Conservation (phyloP, 1,139 yeast genomes). For the Taiozyma onychis region DNA sequence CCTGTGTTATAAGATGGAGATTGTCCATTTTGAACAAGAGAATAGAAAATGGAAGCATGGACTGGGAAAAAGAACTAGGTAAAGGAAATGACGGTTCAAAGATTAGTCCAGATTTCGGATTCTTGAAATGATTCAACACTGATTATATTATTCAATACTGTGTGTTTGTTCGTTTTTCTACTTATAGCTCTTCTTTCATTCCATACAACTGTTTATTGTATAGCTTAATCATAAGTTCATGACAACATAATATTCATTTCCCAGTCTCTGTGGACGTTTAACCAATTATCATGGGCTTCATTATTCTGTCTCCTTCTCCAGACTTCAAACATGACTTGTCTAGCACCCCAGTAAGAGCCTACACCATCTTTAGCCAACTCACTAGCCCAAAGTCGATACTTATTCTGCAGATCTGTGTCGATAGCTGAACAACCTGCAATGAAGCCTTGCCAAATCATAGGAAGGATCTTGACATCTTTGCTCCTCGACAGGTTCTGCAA, state of each 20-base stretch:
- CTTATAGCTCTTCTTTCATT: neutral
- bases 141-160: too few species aligned
- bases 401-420: constrained; percentile 50
- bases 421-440: constrained; percentile 84
- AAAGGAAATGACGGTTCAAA: constrained; percentile 41
- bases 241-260: constrained; percentile 75
- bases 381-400: constrained; percentile 79
- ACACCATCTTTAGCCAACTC: constrained; percentile 66
- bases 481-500: constrained; percentile 52
- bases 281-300: constrained; percentile 65
- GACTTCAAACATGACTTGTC: constrained; percentile 80
- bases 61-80: constrained; percentile 43
- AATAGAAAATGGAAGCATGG: constrained; percentile 42
- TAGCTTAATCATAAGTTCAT: constrained; percentile 4
- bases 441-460: constrained; percentile 85
- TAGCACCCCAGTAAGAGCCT: constrained; percentile 83
- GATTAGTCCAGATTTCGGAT: constrained; percentile 41
- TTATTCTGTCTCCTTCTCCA: constrained; percentile 70
- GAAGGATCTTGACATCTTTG: constrained; percentile 58
- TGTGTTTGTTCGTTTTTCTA: neutral
- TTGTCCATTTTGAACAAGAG: constrained; percentile 36
- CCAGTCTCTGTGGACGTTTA: constrained; percentile 76
- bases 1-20: constrained; percentile 36
- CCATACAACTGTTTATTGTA: neutral
- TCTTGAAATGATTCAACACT: constrained; percentile 1